A percentile compares a stretch with the other conserved stretches of the same genome.
Conservation (phyloP, 192 early-diverging fungal genomes). For the Chytriomyces sp. region DNA sequence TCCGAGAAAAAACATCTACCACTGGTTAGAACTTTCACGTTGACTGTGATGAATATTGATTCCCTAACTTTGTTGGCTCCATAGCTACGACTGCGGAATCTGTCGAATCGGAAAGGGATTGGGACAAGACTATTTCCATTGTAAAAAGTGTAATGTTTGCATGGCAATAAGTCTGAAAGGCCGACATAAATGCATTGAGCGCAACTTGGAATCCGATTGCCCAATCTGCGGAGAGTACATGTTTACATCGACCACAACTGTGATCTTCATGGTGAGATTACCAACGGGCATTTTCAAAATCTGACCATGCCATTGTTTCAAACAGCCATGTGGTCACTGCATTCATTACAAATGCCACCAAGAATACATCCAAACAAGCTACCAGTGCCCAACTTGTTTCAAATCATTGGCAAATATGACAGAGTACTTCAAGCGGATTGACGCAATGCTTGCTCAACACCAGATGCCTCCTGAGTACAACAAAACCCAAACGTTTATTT, state of each 20-base stretch:
- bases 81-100: constrained; percentile 79
- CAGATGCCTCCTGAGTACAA: constrained; percentile 91
- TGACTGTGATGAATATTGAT: not conserved
- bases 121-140: constrained; percentile 87
- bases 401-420: constrained; percentile 87
- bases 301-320: not conserved
- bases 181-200: constrained; percentile 88
- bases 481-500: constrained; percentile 69
- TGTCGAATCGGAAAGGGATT: constrained; percentile 86
- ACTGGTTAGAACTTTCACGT: constrained; percentile 58
- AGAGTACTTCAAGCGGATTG: constrained; percentile 80
- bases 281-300: not conserved
- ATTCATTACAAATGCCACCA: constrained; percentile 88
- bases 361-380: constrained; percentile 84
- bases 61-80: not conserved
- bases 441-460: constrained; percentile 74
- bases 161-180: constrained; percentile 77
- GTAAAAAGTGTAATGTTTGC: constrained; percentile 89
- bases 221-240: constrained; percentile 97
- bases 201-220: constrained; percentile 88
- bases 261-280: constrained; percentile 79
- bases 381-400: constrained; percentile 94
- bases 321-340: constrained; percentile 85
- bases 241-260: constrained; percentile 79
- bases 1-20: constrained; percentile 82